These are phyloP conservation scores for Chlamydomonas asymmetrica DNA, from an alignment of 139 green algal genomes.

Conservation along the genomic window DNA sequence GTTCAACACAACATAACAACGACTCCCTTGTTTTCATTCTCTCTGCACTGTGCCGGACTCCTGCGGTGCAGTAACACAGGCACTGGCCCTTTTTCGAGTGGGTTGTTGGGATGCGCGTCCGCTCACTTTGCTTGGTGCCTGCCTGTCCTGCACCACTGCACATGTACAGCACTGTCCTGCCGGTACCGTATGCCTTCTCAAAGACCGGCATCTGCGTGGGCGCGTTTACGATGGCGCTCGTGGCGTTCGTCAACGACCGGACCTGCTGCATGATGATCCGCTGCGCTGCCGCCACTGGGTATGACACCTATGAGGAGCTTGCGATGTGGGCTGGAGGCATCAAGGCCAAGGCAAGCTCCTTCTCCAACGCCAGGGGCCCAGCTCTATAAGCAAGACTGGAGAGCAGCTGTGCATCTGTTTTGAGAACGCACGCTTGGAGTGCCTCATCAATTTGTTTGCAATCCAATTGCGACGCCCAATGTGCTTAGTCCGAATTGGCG, in stretches of 20 bases:
- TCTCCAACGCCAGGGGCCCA: too few relatives aligned
- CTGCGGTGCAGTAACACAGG: not conserved
- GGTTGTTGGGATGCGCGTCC: not conserved
- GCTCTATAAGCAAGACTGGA: too few relatives aligned
- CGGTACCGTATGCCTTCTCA: conserved; percentile 74
- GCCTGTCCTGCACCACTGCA: not conserved
- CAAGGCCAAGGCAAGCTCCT: conserved; percentile 9
- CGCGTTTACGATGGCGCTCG: conserved; percentile 51
- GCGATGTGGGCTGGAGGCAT: conserved; percentile 57
- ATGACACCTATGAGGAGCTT: conserved; percentile 66
- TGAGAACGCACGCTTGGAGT: too few relatives aligned
- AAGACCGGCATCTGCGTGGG: conserved; percentile 65
- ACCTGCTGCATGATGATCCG: conserved; percentile 69
- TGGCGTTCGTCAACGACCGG: conserved; percentile 62
- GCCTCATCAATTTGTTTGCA: too few relatives aligned
- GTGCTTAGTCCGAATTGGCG: too few relatives aligned
- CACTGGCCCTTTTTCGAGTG: not conserved
- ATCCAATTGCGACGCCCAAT: too few relatives aligned
- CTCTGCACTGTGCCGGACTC: not conserved
- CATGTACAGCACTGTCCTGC: conserved; percentile 66
- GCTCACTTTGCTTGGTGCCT: too few relatives aligned
- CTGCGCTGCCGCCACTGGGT: conserved; percentile 44
- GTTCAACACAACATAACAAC: not conserved
- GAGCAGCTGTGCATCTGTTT: too few relatives aligned
- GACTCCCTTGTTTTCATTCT: not conserved